Evolutionary conservation across 225 moss, liverwort and hornwort species (phyloP), one percentile per base, ranked within the genome.

Genomic region (Sphagnum contortum): DNA sequence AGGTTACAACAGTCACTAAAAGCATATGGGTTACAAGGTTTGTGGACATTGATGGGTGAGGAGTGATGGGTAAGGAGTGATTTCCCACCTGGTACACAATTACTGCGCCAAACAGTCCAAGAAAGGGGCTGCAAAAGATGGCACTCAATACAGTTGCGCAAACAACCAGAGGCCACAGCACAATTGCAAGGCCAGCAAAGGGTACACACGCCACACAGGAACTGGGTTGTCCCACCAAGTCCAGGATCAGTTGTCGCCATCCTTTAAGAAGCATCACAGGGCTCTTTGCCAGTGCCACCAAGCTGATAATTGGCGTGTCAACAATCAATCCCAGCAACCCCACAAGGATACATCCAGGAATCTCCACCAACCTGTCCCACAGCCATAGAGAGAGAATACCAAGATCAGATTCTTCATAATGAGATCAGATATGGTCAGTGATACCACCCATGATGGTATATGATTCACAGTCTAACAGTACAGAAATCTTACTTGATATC

Each of bases 211-310:
- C 82, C 69, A 69, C 77, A 67, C 82, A 88, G 44, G 84, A 69
- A 68, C 86, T 87, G 65, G 77, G 81, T 56, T 72, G 81, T 72
- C 79, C 88, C 48, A 88, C 70, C 48, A 88, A 71, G 70, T 90
- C 90, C 51, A 87, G 77, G 50, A 88, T 68, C 60, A 94, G 81
- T 9, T 75, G 86, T 3, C 75, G 59, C 94, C 87, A 94, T 8
- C 94, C 94, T 67, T 94, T 90, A 64, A 87, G 63, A 29, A 94
- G 70, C 69, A 94, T 69, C 45, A 94, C 66, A 47, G 94, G 90
- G 62, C 73, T 78, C 68, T 94, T 90, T 3, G 59, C 63, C 59
- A 88, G 10, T 5, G 90, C 87, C 57, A 88, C 67, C 55, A 75
- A 62, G 12, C 64, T 73, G 55, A 90, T 79, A 4, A 87, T 75